phyloP scores from a whole-genome alignment of 192 early-diverging fungal species.

The Coemansia sp. region DNA sequence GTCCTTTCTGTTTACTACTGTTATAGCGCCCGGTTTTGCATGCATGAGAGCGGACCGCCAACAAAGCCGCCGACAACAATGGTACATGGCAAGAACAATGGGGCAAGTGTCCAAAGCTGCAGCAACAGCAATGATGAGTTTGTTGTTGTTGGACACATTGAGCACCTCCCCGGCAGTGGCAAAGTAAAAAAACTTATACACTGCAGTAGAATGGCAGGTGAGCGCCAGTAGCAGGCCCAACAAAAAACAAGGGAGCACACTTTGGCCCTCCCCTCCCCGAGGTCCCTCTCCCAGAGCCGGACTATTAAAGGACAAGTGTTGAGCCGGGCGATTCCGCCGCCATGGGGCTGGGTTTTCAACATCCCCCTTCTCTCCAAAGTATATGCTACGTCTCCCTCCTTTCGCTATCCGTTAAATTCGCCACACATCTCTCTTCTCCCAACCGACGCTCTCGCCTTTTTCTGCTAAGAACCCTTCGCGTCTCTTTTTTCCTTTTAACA shows the following conservation, averaged over 20 bases:
- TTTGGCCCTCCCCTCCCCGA: neutral
- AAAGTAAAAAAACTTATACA: neutral
- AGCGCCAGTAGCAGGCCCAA: neutral
- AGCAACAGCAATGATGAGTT: neutral
- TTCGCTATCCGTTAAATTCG: constrained; percentile 14
- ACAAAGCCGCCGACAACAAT: neutral
- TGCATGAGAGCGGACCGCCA: neutral
- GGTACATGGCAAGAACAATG: neutral
- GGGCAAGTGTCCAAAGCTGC: neutral
- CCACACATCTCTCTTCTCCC: neutral
- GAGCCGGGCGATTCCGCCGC: constrained; percentile 2
- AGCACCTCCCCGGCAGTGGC: neutral
- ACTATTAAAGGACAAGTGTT: constrained; percentile 7
- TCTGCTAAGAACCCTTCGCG: constrained; percentile 1
- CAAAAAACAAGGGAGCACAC: neutral
- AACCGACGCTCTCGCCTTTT: neutral
- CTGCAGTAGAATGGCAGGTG: neutral
- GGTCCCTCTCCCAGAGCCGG: neutral
- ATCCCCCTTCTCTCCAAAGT: constrained; percentile 8
- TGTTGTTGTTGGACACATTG: constrained; percentile 7
- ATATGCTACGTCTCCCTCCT: constrained; percentile 5
- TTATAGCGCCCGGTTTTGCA: neutral
- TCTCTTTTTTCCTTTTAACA: neutral
- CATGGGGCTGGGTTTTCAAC: neutral
- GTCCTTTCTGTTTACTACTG: neutral